Evolutionary conservation across 768 basidiomycete species (phyloP).

Genomic region (Amyloporia xantha): DNA sequence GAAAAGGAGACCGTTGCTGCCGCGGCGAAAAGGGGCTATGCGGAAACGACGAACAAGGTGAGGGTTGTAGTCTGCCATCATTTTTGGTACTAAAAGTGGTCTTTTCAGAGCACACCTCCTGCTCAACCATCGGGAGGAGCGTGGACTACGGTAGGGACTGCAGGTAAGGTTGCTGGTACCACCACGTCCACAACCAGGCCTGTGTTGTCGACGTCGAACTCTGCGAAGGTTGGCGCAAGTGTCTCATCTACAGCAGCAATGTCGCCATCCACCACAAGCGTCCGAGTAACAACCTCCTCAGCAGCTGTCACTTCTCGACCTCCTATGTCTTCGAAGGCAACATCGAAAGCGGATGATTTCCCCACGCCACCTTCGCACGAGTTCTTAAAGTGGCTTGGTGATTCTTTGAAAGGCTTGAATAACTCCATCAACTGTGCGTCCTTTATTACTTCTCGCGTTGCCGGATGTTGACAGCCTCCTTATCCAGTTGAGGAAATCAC

Average conservation of each 20-base stretch:
- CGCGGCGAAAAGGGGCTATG: slow-evolving; percentile 65
- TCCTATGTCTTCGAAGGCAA: slow-evolving; percentile 18
- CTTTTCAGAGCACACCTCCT: slow-evolving; percentile 16
- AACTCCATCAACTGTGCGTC: slow-evolving; percentile 59
- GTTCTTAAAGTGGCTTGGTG: slow-evolving; percentile 87
- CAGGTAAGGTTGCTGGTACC: slow-evolving; percentile 49
- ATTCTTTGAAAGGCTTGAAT: slow-evolving; percentile 76
- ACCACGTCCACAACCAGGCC: slow-evolving; percentile 25
- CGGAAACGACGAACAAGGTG: slow-evolving; percentile 75
- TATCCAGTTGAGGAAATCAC: slow-evolving; percentile 88
- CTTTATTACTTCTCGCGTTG: slow-evolving; percentile 14
- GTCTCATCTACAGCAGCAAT: slow-evolving; percentile 22
- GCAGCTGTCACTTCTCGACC: slow-evolving; percentile 31
- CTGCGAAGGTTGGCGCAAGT: slow-evolving; percentile 27
- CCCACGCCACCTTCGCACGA: slow-evolving; percentile 74
- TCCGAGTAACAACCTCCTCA: slow-evolving; percentile 28
- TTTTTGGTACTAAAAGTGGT: not conserved
- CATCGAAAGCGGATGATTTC: slow-evolving; percentile 50
- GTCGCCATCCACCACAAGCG: slow-evolving; percentile 17
- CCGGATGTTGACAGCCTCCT: not conserved
- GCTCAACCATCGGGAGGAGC: slow-evolving; percentile 38
- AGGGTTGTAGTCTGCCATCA: slow-evolving; percentile 7
- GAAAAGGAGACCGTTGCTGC: slow-evolving; percentile 49
- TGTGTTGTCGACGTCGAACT: slow-evolving; percentile 23
- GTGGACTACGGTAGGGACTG: slow-evolving; percentile 85